Conservation (phyloP, 139 green algal species). For the Marvania coccoides region DNA sequence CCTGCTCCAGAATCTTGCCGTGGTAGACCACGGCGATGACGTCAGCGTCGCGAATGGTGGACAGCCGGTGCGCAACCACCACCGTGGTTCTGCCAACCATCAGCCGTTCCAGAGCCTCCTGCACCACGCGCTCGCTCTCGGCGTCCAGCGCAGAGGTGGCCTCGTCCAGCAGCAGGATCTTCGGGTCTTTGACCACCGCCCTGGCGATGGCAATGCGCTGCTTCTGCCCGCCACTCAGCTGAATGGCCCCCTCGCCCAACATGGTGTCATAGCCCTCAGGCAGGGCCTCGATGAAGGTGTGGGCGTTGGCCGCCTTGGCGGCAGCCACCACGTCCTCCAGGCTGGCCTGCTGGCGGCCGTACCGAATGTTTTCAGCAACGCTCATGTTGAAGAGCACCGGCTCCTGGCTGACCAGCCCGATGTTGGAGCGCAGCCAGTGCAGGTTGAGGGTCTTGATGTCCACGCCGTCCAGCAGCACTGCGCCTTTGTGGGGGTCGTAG, state of each 20-base stretch:
- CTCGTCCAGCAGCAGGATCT: slow-evolving; percentile 54
- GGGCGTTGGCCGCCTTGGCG: slow-evolving; percentile 50
- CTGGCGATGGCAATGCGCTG: slow-evolving; percentile 73
- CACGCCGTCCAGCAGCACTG: slow-evolving; percentile 57
- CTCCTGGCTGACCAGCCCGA: slow-evolving; percentile 85
- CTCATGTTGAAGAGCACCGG: slow-evolving; percentile 67
- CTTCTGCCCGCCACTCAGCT: slow-evolving; percentile 64
- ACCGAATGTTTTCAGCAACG: slow-evolving; percentile 67
- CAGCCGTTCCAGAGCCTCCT: slow-evolving; percentile 43
- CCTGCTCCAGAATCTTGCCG: slow-evolving; percentile 56
- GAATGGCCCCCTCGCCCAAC: slow-evolving; percentile 39
- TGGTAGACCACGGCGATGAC: slow-evolving; percentile 68
- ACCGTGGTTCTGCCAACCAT: slow-evolving; percentile 69
- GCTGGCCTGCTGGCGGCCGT: slow-evolving; percentile 33
- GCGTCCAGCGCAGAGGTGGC: slow-evolving; percentile 50
- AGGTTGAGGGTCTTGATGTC: slow-evolving; percentile 68
- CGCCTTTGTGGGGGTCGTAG: slow-evolving; percentile 53
- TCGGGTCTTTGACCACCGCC: slow-evolving; percentile 43
- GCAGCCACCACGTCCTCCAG: slow-evolving; percentile 45
- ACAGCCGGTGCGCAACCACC: slow-evolving; percentile 80
- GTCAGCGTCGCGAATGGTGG: slow-evolving; percentile 74
- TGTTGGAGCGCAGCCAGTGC: slow-evolving; percentile 59
- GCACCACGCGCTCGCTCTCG: slow-evolving; percentile 38
- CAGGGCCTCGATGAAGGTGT: slow-evolving; percentile 49
- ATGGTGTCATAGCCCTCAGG: slow-evolving; percentile 53